Evolutionary conservation across 2,329 filamentous ascomycete species (phyloP), one percentile per base, ranked within the genome.

Genomic region (Eutypella sp.): DNA sequence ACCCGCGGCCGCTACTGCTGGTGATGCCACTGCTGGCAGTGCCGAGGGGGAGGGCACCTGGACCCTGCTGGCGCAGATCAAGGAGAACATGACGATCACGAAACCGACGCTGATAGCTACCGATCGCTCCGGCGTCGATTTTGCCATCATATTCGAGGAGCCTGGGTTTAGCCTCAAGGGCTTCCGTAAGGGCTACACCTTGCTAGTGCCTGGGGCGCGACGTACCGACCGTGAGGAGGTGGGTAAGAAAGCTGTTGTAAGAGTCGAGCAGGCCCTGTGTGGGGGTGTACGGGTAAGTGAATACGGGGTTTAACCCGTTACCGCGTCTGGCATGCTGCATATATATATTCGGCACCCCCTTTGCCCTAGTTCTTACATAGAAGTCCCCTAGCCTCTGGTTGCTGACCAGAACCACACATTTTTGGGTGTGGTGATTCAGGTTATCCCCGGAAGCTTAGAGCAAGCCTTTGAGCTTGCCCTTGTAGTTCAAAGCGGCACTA

Each of bases 101-200:
- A 70, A 74, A 50, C 73, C 73, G 5, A 76, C 73, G 4, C 65
- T 75, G 1, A 68, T 75, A 42, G 65, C 67, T 16, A 59, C 61
- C 27, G 73, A 76, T 62, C 58, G 64, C 29, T 50, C 55, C 34
- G 60, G 62, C 34, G 52, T 57, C 18, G 61, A 69, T 27, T 75
- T 75, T 51, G 73, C 73, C 3, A 62, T 76, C 7, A 67, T 70
- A 1, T 76, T 74, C 45, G 69, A 71, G 47, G 69, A 70, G 25
- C 51, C 59, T 20, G 65, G 52, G 9, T 58, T 65, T 31, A 64
- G 63, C 48, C 57, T 64, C 6, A 55, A 50, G 55, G 67, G 60
- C 39, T 72, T 73, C 40, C 60, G 61, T 25, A 68, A 67, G 46
- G 71, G 71, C 2, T 57, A 59, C 47, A 70, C 68, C 7, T 58